Evolutionary conservation across 345 rosid genomes (phyloP), one percentile per base, ranked within the genome.

Genomic region (Linum tenue): DNA sequence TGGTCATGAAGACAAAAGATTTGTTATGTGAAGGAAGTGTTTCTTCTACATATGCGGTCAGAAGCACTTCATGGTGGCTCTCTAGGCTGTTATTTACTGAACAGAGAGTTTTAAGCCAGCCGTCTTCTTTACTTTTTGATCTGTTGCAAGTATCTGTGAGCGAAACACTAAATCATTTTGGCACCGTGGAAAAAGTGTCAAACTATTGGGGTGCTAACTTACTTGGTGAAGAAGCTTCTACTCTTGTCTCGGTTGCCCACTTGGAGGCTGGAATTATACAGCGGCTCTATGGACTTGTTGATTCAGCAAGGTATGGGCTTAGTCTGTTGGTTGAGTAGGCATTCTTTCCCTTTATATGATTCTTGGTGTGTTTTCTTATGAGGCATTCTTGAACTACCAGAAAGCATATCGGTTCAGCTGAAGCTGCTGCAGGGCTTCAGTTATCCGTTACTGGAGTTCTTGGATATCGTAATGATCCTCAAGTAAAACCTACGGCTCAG

Each of bases 11-110:
- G 87, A 75, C 78, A 69, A 90, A 84, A 81, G 98, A 92, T 77
- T 64, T 88, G 77, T 68, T 80, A 70, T 80, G 85, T 75, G 83
- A 68, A 60, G 79, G 85, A 67, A 76, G 71, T 62, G 31, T 75
- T 42, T 63, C 77, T 44, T 60, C 83, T 1, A 53, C 56, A 53
- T 79, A 75, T 76, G 86, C 78, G 56, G 58, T 86, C 17, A 74
- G 71, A 78, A 92, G 87, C 82, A 73, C 88, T 70, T 86, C 98
- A 2, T 92, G 96, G 98, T 92, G 97, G 98, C 81, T 88, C 31
- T 80, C 73, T 5, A 84, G 95, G 74, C 64, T 85, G 51, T 76
- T 90, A 56, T 80, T 92, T 72, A 64, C 82, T 67, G 90, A 92
- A 65, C 98, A 92, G 56, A 78, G 92, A 73, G 77, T 81, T 83